Conservation (phyloP, 345 rosid genomes). For the Gynandropsis gynandra region DNA sequence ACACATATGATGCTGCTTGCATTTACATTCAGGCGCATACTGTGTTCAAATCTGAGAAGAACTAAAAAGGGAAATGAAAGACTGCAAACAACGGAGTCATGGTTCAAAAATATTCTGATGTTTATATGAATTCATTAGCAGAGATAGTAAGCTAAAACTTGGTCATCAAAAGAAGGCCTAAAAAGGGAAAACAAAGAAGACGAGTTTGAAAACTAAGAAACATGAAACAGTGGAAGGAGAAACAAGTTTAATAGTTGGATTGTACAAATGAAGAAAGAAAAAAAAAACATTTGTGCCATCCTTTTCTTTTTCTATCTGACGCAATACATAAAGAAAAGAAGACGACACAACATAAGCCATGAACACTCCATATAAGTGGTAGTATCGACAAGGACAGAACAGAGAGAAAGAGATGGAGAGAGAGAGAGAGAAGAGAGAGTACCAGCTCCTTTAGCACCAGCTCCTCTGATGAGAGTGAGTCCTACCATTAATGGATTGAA, state of each 20-base stretch:
- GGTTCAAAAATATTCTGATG: no score
- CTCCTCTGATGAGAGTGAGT: conserved; percentile 66
- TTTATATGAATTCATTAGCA: no score
- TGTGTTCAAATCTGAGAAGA: no score
- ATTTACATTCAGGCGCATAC: no score
- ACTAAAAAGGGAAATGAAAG: no score
- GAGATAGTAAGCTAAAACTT: no score
- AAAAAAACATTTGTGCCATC: not conserved
- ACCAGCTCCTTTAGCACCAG: conserved; percentile 87
- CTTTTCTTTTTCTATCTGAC: not conserved
- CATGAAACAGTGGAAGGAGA: conserved; percentile 10
- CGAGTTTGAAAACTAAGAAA: not conserved
- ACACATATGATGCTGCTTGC: no score
- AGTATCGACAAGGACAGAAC: conserved; percentile 6
- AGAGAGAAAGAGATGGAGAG: conserved; percentile 16
- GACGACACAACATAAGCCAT: conserved; percentile 8
- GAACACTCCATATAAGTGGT: not conserved
- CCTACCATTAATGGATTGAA: conserved; percentile 62
- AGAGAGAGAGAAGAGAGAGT: conserved; percentile 2
- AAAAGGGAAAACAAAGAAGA: not conserved
- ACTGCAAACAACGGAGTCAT: no score
- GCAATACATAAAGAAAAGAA: not conserved
- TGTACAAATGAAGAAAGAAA: conserved; percentile 15
- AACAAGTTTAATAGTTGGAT: conserved; percentile 21
- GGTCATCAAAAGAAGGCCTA: conserved; percentile 10